A percentile compares a stretch with the other conserved stretches of the same genome.
phyloP scores from a whole-genome alignment of 176 grass and related monocot species.

The Hordeum vulgare region DNA sequence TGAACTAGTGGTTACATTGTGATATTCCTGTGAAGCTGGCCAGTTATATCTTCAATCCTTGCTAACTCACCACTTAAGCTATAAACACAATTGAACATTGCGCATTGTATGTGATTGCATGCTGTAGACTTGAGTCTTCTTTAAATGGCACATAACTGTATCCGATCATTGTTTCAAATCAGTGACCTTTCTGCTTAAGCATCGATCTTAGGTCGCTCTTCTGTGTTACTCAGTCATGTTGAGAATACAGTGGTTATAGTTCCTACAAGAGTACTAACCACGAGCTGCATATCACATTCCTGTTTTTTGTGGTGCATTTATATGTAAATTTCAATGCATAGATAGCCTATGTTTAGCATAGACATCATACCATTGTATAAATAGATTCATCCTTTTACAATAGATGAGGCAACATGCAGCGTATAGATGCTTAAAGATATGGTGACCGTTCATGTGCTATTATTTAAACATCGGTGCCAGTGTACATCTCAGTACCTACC shows the following conservation, averaged over 20 bases:
- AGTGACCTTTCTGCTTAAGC: background rate
- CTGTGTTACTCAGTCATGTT: background rate
- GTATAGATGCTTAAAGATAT: background rate
- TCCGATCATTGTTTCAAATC: background rate
- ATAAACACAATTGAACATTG: background rate
- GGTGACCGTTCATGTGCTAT: background rate
- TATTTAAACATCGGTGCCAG: background rate
- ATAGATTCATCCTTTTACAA: background rate
- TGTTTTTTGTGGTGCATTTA: background rate
- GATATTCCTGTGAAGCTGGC: background rate
- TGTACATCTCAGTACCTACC: background rate
- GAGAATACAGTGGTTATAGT: conserved; percentile 2
- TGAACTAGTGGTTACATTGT: background rate
- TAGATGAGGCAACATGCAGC: background rate
- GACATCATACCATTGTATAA: background rate
- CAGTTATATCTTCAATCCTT: background rate
- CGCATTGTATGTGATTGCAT: background rate
- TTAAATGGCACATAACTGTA: background rate
- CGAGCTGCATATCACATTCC: background rate
- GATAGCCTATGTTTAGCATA: background rate
- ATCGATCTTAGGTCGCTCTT: background rate
- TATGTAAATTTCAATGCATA: background rate
- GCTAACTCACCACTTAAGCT: background rate
- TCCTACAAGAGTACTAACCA: background rate
- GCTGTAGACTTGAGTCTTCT: background rate